Percentiles rank a stretch among this genome's conserved stretches.
These are phyloP conservation scores for Boletellus deceptivus DNA, from an alignment of 1,284 basidiomycete species.

Conservation along the genomic window DNA sequence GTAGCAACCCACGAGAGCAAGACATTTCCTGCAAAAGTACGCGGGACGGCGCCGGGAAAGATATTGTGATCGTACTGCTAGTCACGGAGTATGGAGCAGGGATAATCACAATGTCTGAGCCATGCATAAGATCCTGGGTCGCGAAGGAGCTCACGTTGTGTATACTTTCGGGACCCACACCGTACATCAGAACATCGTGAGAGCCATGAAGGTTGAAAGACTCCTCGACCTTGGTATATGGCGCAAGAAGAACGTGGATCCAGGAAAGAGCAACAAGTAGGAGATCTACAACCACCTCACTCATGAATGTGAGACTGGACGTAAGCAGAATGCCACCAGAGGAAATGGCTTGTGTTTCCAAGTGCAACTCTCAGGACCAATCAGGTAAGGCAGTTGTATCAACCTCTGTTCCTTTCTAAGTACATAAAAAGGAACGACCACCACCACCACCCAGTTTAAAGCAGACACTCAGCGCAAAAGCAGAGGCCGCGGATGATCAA, in stretches of 20 bases:
- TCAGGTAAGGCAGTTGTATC: conserved; percentile 38
- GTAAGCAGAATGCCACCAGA: no score
- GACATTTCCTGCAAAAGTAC: conserved; percentile 80
- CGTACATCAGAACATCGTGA: conserved; percentile 85
- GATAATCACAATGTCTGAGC: conserved; percentile 9
- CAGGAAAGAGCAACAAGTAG: conserved; percentile 57
- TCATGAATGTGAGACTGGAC: conserved; percentile 11
- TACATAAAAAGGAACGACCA: conserved; percentile 62
- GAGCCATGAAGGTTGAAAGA: conserved; percentile 93
- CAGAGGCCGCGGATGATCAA: conserved; percentile 38
- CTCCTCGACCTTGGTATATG: conserved; percentile 97
- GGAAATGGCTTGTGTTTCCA: no score
- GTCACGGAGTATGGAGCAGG: not conserved
- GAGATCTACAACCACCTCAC: conserved; percentile 44
- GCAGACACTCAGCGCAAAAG: conserved; percentile 32
- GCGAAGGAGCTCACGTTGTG: conserved; percentile 44
- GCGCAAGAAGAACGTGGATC: conserved; percentile 72
- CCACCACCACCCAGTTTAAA: conserved; percentile 40
- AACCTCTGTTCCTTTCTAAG: conserved; percentile 59
- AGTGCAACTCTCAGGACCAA: no score
- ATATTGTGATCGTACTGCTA: conserved; percentile 84
- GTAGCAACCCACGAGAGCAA: conserved; percentile 54
- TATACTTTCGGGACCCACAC: conserved; percentile 46
- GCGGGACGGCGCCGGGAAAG: conserved; percentile 88
- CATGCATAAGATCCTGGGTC: not conserved